Evolutionary conservation across 768 basidiomycete genomes (phyloP).

Genomic region (Termitomyces sp.): DNA sequence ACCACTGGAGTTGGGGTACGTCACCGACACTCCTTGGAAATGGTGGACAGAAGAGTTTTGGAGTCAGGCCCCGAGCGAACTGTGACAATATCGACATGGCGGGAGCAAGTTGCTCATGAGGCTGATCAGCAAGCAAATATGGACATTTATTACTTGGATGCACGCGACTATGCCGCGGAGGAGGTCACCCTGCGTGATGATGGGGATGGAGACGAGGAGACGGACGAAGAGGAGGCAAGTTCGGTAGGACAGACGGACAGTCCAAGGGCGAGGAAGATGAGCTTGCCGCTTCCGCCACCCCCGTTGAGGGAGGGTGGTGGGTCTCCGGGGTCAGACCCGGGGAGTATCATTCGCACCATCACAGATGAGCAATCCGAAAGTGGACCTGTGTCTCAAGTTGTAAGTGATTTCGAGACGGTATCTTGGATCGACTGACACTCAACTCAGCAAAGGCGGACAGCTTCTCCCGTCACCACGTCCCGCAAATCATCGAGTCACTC

Average conservation of each 20-base stretch:
- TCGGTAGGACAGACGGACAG: constrained; percentile 9
- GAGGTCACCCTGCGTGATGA: background rate
- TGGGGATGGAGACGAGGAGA: constrained; percentile 14
- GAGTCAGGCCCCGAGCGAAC: constrained; percentile 50
- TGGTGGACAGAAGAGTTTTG: constrained; percentile 37
- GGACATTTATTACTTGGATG: constrained; percentile 44
- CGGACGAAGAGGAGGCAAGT: background rate
- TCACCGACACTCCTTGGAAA: constrained; percentile 39
- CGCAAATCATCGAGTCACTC: constrained; percentile 13
- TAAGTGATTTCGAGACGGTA: background rate
- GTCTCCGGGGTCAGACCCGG: constrained; percentile 3
- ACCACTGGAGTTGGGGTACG: constrained; percentile 8
- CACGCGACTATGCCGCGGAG: constrained; percentile 29
- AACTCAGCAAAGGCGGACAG: constrained; percentile 3
- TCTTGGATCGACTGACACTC: background rate
- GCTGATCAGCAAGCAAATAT: constrained; percentile 33
- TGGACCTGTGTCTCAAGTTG: background rate
- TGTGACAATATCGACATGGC: constrained; percentile 55
- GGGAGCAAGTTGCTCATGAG: constrained; percentile 48
- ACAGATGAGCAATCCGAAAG: constrained; percentile 12
- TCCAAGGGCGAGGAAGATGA: background rate
- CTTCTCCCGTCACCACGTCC: background rate
- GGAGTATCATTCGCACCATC: constrained; percentile 13
- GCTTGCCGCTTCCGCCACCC: constrained; percentile 7
- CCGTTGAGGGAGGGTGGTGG: background rate